These are phyloP conservation scores for Phytophthora pseudosyringae DNA, from an alignment of 352 stramenopile species.

Conservation along the genomic window DNA sequence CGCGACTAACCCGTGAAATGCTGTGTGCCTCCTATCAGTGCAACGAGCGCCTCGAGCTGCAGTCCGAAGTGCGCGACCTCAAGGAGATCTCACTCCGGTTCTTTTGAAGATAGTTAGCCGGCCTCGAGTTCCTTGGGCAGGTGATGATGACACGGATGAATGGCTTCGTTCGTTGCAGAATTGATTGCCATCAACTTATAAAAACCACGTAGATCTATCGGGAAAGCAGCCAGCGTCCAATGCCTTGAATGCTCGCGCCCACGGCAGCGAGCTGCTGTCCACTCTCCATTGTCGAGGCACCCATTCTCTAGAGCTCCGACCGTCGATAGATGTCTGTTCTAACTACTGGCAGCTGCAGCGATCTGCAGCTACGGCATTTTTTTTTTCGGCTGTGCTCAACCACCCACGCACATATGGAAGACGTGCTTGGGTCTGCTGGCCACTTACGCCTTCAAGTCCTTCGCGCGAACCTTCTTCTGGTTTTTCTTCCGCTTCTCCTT, in stretches of 20 bases:
- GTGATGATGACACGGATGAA: not conserved
- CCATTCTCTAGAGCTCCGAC: constrained; percentile 14
- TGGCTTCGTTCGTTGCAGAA: constrained; percentile 15
- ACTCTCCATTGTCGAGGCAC: constrained; percentile 13
- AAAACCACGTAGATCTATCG: constrained; percentile 39
- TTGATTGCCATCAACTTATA: constrained; percentile 41
- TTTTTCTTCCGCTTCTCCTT: constrained; percentile 86
- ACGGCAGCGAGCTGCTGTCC: constrained; percentile 22
- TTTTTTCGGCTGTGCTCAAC: constrained; percentile 18
- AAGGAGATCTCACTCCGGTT: constrained; percentile 63
- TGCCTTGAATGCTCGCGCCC: constrained; percentile 20
- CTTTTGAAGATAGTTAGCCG: constrained; percentile 34
- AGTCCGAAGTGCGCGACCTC: constrained; percentile 61
- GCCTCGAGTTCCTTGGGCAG: not conserved
- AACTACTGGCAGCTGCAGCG: constrained; percentile 32
- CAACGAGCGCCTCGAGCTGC: constrained; percentile 59
- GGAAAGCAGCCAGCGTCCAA: constrained; percentile 18
- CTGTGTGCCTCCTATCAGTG: constrained; percentile 40
- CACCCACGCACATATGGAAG: constrained; percentile 23
- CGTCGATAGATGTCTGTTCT: constrained; percentile 32
- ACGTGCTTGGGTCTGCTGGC: constrained; percentile 33
- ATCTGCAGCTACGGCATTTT: constrained; percentile 11
- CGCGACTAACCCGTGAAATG: constrained; percentile 5
- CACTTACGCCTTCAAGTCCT: constrained; percentile 31
- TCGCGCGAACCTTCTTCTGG: constrained; percentile 54